These are phyloP conservation scores for Eutrema japonicum DNA, from an alignment of 345 rosid genomes.

Conservation along the genomic window DNA sequence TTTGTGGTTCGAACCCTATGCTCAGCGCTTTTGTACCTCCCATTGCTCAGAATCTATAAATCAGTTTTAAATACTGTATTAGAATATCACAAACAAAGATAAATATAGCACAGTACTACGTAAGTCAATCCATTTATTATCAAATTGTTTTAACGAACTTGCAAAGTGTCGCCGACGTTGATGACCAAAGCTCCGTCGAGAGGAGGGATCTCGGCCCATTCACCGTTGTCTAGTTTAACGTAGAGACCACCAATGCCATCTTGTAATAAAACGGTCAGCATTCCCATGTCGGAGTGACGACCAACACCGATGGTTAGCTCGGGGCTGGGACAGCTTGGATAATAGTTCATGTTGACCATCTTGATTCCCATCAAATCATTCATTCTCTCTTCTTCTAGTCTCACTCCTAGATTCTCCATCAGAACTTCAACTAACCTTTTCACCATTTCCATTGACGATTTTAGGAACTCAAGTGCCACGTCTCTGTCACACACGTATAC, in stretches of 20 bases:
- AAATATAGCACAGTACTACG: background rate
- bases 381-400: constrained; percentile 42
- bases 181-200: constrained; percentile 48
- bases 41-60: constrained; percentile 61
- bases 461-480: constrained; percentile 53
- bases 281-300: constrained; percentile 69
- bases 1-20: constrained; percentile 59
- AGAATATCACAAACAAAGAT: background rate
- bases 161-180: constrained; percentile 52
- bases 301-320: constrained; percentile 66
- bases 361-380: constrained; percentile 51
- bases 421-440: constrained; percentile 46
- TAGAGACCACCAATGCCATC: constrained; percentile 70
- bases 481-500: constrained; percentile 40
- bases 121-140: background rate
- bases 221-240: constrained; percentile 52
- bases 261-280: constrained; percentile 58
- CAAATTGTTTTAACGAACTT: constrained; percentile 31
- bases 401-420: constrained; percentile 52
- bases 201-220: constrained; percentile 52
- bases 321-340: constrained; percentile 66
- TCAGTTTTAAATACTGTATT: background rate
- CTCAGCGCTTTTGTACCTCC: constrained; percentile 63
- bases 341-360: constrained; percentile 63
- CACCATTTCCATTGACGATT: constrained; percentile 52